Conservation (phyloP, 2,329 filamentous ascomycete species). For the Diaporthe aspalathi region DNA sequence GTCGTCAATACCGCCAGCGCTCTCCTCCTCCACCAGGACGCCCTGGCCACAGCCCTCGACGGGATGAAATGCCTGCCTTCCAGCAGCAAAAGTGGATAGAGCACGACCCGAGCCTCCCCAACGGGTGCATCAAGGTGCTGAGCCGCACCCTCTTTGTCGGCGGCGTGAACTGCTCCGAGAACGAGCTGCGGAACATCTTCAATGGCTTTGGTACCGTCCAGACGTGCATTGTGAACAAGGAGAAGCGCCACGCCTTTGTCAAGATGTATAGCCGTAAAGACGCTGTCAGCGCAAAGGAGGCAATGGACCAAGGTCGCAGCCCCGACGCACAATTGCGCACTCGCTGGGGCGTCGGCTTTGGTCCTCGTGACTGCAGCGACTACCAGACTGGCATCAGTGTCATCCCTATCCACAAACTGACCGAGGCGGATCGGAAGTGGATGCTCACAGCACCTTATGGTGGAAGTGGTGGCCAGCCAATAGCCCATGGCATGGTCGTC, state of each 20-base stretch:
- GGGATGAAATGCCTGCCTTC: conserved; percentile 52
- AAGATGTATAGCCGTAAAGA: conserved; percentile 95
- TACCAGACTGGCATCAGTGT: conserved; percentile 92
- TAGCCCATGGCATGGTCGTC: conserved; percentile 86
- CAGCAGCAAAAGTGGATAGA: conserved; percentile 77
- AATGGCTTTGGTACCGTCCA: conserved; percentile 87
- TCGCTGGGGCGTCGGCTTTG: conserved; percentile 97
- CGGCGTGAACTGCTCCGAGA: conserved; percentile 88
- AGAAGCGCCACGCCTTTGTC: conserved; percentile 98
- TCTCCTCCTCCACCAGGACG: conserved; percentile 82
- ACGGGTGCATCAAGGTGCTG: conserved; percentile 87
- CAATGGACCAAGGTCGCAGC: conserved; percentile 83
- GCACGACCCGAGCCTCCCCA: conserved; percentile 78
- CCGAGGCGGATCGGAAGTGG: conserved; percentile 97
- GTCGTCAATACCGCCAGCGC: conserved; percentile 82
- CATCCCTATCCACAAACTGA: conserved; percentile 92
- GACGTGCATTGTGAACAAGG: conserved; percentile 97
- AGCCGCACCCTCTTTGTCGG: conserved; percentile 97
- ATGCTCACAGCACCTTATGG: conserved; percentile 93
- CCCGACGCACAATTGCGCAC: conserved; percentile 83
- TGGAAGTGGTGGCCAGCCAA: conserved; percentile 84
- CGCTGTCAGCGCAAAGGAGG: conserved; percentile 84
- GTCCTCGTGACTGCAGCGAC: conserved; percentile 95
- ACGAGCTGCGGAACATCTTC: conserved; percentile 85
- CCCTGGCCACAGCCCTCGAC: conserved; percentile 69